Conservation (phyloP, 139 green algal species). For the Yamagishiella unicocca region DNA sequence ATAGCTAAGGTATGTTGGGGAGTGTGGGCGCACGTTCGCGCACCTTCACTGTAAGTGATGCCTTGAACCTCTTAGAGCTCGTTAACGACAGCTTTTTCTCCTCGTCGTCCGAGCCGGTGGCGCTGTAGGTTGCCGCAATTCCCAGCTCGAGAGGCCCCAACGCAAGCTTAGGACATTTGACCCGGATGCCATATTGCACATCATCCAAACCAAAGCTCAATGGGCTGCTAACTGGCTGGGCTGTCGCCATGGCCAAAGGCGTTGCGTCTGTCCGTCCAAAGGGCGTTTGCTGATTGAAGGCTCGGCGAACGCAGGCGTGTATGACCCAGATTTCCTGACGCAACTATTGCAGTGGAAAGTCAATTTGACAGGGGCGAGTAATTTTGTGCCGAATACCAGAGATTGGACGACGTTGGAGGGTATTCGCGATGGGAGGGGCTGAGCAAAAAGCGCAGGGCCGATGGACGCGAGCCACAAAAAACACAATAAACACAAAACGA, state of each 20-base stretch:
- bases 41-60: neutral
- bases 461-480: no score
- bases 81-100: neutral
- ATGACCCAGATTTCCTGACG: no score
- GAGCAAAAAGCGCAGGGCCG: no score
- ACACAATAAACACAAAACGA: no score
- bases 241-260: neutral
- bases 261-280: neutral
- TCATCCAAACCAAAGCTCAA: neutral
- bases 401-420: no score
- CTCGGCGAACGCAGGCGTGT: no score
- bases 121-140: neutral
- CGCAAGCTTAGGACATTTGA: slow-evolving; percentile 1
- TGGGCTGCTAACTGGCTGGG: neutral
- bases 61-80: neutral
- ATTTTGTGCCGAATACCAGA: no score
- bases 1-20: no score
- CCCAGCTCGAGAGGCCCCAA: slow-evolving; percentile 6
- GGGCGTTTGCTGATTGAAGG: neutral
- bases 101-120: neutral
- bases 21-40: no score
- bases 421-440: no score
- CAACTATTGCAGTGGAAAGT: no score
- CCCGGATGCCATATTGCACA: neutral
- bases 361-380: no score